A percentile compares a stretch with the other conserved stretches of the same genome.
Evolutionary conservation across 176 grass and related monocot species (phyloP).

Genomic region (Tillandsia leiboldiana): DNA sequence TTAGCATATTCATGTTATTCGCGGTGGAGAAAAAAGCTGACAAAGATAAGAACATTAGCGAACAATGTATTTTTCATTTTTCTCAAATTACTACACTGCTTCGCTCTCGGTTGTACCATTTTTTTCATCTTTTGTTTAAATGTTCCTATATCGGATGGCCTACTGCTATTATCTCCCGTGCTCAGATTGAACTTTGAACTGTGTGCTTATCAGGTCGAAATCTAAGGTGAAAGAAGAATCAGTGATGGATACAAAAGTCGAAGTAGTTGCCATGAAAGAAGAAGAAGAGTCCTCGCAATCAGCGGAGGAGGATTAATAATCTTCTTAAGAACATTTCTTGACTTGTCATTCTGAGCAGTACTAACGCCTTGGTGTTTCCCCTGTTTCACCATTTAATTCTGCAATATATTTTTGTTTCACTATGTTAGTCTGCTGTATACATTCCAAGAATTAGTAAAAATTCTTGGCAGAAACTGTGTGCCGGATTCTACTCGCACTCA

Average conservation of each 20-base stretch:
- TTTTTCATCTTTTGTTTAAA: too few species aligned
- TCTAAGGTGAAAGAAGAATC: constrained; percentile 3
- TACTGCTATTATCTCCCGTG: too few species aligned
- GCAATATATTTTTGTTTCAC: background rate
- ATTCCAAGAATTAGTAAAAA: background rate
- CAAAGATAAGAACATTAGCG: too few species aligned
- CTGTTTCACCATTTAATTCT: background rate
- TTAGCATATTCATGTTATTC: too few species aligned
- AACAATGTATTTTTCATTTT: background rate
- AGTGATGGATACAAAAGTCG: background rate
- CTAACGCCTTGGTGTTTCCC: background rate
- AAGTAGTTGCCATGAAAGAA: background rate
- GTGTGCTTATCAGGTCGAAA: constrained; percentile 10
- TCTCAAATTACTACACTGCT: background rate
- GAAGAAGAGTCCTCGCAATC: background rate
- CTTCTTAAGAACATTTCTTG: background rate
- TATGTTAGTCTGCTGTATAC: background rate
- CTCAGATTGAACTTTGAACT: constrained; percentile 6
- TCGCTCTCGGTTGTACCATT: background rate
- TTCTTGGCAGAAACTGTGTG: background rate
- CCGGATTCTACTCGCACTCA: background rate
- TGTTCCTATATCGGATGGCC: too few species aligned
- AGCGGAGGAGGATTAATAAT: background rate
- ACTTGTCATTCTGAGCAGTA: background rate
- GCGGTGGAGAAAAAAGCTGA: too few species aligned